Evolutionary conservation across 306 rosid genomes (phyloP), one percentile per base, ranked within the genome.

Genomic region (Mimosa bimucronata): DNA sequence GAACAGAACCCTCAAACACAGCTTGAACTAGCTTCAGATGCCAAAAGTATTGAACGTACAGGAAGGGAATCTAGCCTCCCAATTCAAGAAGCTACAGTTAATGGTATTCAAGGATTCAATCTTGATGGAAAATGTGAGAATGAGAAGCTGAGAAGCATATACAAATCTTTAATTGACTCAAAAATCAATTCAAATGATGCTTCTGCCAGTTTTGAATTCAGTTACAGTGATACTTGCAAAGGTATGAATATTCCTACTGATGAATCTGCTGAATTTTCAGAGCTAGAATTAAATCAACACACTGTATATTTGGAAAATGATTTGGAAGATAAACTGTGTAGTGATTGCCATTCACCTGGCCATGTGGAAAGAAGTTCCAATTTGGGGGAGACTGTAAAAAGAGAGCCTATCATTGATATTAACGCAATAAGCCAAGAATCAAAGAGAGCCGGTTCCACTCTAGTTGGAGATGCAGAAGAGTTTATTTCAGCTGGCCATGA

Each of bases 401-500:
- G 74, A 23, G 85, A 82, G 42, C 79, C 58, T 62, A 58, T 14
- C 69, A 25, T 25, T 81, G 81, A 78, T 75, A 57, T 76, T 28
- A 75, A 38, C 30, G 11, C 31, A 8, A 55, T 53, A 40, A 62
- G 71, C 52, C 76, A 66, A 64, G 86, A 77, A 73, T 66, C 76
- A 23, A 78, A 64, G 48, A 21, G 40, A 46, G 74, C 73, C 53
- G 78, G 75, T 77, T 77, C 65, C 30, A 77, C 60, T 58, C 65
- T 74, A 15, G 86, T 74, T 52, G 81, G 76, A 45, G 77, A 77
- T 77, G 78, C 25, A 11, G 85, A 83, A 60, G 81, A 66, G 71
- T 58, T 81, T 45, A 69, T 66, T 80, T 60, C 80, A 38, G 70
- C 34, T 68, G 66, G 62, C 78, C 67, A 67, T 82, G 91, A 89